Conservation (phyloP, 2,329 filamentous ascomycete species). For the Pyricularia pennisetigena region DNA sequence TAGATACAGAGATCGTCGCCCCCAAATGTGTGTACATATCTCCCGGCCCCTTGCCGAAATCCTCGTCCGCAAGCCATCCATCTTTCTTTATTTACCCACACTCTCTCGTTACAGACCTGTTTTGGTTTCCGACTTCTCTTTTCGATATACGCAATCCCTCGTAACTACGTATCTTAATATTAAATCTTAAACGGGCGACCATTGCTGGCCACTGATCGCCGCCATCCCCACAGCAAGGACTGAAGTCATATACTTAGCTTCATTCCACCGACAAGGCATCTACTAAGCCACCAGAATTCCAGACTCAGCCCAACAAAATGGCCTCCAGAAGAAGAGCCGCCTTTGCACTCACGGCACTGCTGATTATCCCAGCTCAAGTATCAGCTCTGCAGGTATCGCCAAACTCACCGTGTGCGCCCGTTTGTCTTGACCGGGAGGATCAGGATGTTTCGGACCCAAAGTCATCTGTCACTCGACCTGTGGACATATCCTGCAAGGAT, state of each 20-base stretch:
- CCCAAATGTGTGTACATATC: not conserved
- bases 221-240: not conserved
- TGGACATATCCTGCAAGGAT: conserved; percentile 39
- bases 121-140: not conserved
- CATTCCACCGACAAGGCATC: not conserved
- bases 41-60: not conserved
- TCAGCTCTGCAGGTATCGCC: conserved; percentile 40
- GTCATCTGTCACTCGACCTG: conserved; percentile 31
- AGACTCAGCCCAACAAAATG: not conserved
- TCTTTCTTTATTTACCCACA: not conserved
- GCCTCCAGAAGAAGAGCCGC: not conserved
- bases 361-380: conserved; percentile 3
- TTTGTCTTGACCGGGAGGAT: conserved; percentile 33
- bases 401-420: conserved; percentile 42
- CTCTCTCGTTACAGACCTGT: not conserved
- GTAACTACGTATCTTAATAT: not conserved
- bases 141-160: not conserved
- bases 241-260: not conserved
- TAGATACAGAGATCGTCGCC: not conserved
- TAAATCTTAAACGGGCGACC: not conserved
- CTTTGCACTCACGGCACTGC: not conserved
- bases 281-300: not conserved
- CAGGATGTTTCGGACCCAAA: conserved; percentile 33
- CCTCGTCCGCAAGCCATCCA: not conserved
- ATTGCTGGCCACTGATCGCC: not conserved